These are phyloP conservation scores for Vitis hybrid DNA, from an alignment of 177 flowering plant species.

Conservation along the genomic window DNA sequence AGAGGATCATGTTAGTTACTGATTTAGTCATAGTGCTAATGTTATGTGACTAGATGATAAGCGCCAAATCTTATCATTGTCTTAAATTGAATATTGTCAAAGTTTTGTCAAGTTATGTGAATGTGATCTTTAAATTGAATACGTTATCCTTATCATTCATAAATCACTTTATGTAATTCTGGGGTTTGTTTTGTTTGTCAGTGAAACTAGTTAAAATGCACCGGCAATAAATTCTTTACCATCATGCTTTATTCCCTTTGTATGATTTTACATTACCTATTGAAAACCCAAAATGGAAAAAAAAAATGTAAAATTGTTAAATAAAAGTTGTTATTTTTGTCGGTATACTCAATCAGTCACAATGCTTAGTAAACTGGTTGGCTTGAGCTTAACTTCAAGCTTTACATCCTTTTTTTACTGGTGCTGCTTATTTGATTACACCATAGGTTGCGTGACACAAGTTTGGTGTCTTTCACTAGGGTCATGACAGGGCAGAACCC, in stretches of 20 bases:
- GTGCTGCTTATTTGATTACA: too few relatives aligned
- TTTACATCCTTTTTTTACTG: too few relatives aligned
- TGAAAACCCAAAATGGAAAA: too few relatives aligned
- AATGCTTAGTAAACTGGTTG: too few relatives aligned
- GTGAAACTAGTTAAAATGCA: neutral
- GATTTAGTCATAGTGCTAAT: neutral
- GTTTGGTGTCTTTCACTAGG: too few relatives aligned
- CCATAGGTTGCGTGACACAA: too few relatives aligned
- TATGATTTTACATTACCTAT: neutral
- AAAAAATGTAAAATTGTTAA: too few relatives aligned
- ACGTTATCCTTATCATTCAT: neutral
- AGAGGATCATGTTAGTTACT: neutral
- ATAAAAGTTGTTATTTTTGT: too few relatives aligned
- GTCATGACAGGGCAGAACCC: too few relatives aligned
- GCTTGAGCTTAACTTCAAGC: too few relatives aligned
- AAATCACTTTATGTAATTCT: neutral
- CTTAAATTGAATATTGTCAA: neutral
- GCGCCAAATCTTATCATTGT: neutral
- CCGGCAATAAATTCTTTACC: neutral
- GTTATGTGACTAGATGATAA: neutral
- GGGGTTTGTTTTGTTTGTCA: neutral
- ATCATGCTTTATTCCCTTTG: neutral
- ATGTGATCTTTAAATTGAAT: neutral
- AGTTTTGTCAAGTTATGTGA: neutral
- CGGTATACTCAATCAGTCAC: too few relatives aligned